A percentile compares a stretch with the other conserved stretches of the same genome.
These are phyloP conservation scores for Botrytis fragariae DNA, from an alignment of 2,329 filamentous ascomycete genomes.

Conservation along the genomic window DNA sequence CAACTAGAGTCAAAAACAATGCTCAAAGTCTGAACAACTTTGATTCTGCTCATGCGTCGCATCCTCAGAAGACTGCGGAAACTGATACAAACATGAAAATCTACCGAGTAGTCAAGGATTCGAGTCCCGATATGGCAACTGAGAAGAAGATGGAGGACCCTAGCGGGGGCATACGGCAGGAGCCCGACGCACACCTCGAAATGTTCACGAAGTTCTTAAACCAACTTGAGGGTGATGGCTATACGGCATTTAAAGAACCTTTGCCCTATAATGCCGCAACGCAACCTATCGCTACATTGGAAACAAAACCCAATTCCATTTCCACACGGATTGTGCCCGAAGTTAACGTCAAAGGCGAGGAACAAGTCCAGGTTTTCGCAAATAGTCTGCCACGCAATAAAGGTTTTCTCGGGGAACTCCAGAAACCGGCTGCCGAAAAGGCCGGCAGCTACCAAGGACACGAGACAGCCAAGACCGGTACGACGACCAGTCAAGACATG, in stretches of 20 bases:
- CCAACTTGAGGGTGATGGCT: slow-evolving; percentile 2
- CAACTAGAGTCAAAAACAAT: background rate
- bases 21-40: no score
- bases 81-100: background rate
- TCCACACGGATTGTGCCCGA: background rate
- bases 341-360: background rate
- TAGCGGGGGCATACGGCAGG: background rate
- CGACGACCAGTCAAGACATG: background rate
- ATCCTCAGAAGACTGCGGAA: background rate
- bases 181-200: background rate
- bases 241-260: background rate
- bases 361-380: background rate
- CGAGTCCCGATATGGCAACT: background rate
- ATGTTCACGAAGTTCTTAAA: background rate
- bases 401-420: background rate
- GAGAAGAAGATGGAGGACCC: background rate
- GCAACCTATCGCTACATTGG: background rate
- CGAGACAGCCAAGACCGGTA: background rate
- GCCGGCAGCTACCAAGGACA: background rate
- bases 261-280: background rate
- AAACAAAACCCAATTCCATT: background rate
- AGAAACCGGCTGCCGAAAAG: background rate
- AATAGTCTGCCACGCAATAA: background rate
- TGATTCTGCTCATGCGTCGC: background rate
- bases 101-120: background rate